Base-by-base conservation (phyloP, 148 eudicot genomes). In the Diospyros lotus region DNA sequence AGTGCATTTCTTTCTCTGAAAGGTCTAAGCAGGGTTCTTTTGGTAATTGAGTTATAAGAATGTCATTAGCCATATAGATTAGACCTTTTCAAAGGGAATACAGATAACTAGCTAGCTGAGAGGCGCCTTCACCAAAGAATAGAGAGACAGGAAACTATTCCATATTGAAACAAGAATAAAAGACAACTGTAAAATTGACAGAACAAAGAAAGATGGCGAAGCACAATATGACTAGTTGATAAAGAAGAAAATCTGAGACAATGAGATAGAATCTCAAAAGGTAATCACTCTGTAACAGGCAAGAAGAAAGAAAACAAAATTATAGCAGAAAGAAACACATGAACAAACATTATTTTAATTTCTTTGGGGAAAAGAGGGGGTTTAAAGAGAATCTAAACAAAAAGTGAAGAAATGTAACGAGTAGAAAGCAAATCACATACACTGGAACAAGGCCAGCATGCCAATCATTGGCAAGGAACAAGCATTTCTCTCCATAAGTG, bases 391-490 rank as follows among this genome's bases (percentile, higher is more conserved):
- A 72, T 42, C 54, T 44, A 68, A 48, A 75, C 45, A 45, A 10
- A 69, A 9, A 14, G 58, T 40, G 61, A 10, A 52, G 10, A 71
- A 54, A 15, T 14, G 14, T 4, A 68, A 69, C 7, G 17, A 48
- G 11, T 61, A 38, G 68, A 13, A 50, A 73, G 58, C 44, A 63
- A 72, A 72, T 75, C 43, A 82, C 97, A 64, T 95, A 95, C 99
- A 89, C 87, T 50, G 99, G 90, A 71, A 95, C 98, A 54, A 95
- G 86, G 77, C 97, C 93, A 64, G 99, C 99, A 80, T 95, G 99
- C 99, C 99, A 95, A 80, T 95, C 99, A 77, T 95, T 95, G 9
- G 89, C 99, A 54, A 95, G 85, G 89, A 95, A 95, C 80, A 93
- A 58, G 52, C 93, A 93, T 73, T 95, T 93, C 64, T 91, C 90